Conservation (phyloP, 2,329 filamentous ascomycete species). For the Alternaria angustiovoidea region DNA sequence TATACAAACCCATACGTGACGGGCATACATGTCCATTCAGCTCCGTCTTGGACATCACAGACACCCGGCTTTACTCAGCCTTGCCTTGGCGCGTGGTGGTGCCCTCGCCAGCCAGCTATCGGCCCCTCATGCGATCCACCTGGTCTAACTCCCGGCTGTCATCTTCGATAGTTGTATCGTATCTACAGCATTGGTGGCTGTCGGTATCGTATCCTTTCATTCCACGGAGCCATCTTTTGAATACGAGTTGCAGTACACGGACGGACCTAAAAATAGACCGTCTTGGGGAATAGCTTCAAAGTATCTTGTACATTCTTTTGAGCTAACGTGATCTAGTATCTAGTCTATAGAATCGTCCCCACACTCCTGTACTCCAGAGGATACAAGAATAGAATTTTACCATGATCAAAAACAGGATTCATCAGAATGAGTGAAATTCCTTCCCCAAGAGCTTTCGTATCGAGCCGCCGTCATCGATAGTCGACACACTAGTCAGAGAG, state of each 20-base stretch:
- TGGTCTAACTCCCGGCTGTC: background rate
- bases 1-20: background rate
- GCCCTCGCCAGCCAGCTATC: background rate
- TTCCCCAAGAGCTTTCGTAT: conserved; percentile 9
- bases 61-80: conserved; percentile 1
- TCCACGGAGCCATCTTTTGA: background rate
- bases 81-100: background rate
- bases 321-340: conserved; percentile 1
- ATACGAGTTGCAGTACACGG: conserved; percentile 13
- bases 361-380: conserved; percentile 3
- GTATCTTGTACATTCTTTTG: conserved; percentile 3
- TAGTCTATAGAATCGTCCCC: conserved; percentile 4
- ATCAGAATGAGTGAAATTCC: conserved; percentile 18
- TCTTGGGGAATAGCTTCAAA: background rate
- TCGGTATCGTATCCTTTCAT: conserved; percentile 4
- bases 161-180: conserved; percentile 9
- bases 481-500: conserved; percentile 20
- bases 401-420: background rate
- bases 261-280: conserved; percentile 23
- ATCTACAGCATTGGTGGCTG: conserved; percentile 17
- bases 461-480: conserved; percentile 14
- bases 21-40: background rate
- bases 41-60: background rate
- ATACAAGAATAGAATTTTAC: conserved; percentile 14
- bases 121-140: background rate